A percentile compares a stretch with the other conserved stretches of the same genome.
Conservation (phyloP, 1,139 yeast genomes). For the Yamadazyma trypodendri region DNA sequence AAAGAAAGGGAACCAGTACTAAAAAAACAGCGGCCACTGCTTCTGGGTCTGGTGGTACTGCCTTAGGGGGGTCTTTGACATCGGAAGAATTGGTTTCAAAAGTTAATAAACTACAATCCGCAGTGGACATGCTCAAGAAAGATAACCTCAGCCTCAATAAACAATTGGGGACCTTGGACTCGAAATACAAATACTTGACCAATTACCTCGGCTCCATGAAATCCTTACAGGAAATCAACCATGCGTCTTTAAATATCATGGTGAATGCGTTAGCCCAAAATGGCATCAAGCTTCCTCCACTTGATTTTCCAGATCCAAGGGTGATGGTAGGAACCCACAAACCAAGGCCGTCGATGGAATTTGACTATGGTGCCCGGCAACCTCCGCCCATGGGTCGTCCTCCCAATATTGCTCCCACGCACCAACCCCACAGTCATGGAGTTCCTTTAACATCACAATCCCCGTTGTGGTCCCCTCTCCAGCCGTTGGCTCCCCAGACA, state of each 20-base stretch:
- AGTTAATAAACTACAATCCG: conserved; percentile 35
- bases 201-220: conserved; percentile 59
- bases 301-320: conserved; percentile 52
- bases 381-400: too few species aligned
- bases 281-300: conserved; percentile 67
- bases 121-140: conserved; percentile 37
- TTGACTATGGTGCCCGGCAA: too few species aligned
- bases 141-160: conserved; percentile 42
- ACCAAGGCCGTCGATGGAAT: not conserved
- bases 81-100: conserved; percentile 7
- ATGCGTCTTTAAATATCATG: conserved; percentile 49
- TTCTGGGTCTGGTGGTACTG: not conserved
- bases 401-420: conserved; percentile 2
- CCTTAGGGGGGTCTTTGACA: not conserved
- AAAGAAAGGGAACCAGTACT: conserved; percentile 71
- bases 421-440: conserved; percentile 2
- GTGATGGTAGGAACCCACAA: not conserved
- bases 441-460: conserved; percentile 12
- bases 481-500: not conserved
- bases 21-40: conserved; percentile 27
- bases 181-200: conserved; percentile 63
- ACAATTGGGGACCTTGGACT: conserved; percentile 47
- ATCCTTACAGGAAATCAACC: conserved; percentile 54
- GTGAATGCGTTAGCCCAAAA: conserved; percentile 50
- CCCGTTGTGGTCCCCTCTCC: conserved; percentile 12